Evolutionary conservation across 768 basidiomycete species (phyloP).

Genomic region (Asterophora parasitica): DNA sequence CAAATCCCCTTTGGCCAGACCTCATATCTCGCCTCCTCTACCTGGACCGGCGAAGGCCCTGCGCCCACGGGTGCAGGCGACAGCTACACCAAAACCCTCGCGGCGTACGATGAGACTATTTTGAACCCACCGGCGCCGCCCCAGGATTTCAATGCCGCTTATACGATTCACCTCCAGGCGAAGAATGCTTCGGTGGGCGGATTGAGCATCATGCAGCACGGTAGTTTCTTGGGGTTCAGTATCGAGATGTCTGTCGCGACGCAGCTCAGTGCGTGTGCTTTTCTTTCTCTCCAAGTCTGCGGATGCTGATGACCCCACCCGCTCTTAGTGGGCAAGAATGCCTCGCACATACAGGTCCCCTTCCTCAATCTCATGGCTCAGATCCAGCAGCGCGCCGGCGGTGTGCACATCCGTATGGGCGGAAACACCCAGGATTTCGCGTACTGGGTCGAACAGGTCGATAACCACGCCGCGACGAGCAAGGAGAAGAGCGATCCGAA

Average conservation of each 20-base stretch:
- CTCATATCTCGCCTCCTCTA: conserved; percentile 1
- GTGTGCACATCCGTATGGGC: conserved; percentile 53
- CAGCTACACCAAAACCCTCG: conserved; percentile 32
- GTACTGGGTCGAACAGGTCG: conserved; percentile 33
- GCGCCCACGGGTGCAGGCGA: conserved; percentile 22
- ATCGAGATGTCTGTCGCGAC: conserved; percentile 69
- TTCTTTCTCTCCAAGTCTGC: conserved; percentile 22
- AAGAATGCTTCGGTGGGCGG: conserved; percentile 27
- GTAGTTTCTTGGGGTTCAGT: conserved; percentile 67
- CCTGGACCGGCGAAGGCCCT: conserved; percentile 14
- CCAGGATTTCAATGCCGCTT: conserved; percentile 35
- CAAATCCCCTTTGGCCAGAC: conserved; percentile 27
- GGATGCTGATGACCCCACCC: not conserved
- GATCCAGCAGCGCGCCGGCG: conserved; percentile 50
- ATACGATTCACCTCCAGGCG: conserved; percentile 37
- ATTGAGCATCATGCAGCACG: conserved; percentile 35
- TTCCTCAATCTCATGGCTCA: conserved; percentile 67
- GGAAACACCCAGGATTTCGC: conserved; percentile 66
- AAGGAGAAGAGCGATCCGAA: conserved; percentile 31
- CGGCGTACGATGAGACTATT: conserved; percentile 47
- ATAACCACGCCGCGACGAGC: conserved; percentile 35
- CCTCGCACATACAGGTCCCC: conserved; percentile 44
- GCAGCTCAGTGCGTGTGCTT: conserved; percentile 47
- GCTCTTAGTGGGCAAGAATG: conserved; percentile 44
- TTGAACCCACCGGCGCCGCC: conserved; percentile 47